phyloP scores from a whole-genome alignment of 257 asterid genomes.

The Echium plantagineum region DNA sequence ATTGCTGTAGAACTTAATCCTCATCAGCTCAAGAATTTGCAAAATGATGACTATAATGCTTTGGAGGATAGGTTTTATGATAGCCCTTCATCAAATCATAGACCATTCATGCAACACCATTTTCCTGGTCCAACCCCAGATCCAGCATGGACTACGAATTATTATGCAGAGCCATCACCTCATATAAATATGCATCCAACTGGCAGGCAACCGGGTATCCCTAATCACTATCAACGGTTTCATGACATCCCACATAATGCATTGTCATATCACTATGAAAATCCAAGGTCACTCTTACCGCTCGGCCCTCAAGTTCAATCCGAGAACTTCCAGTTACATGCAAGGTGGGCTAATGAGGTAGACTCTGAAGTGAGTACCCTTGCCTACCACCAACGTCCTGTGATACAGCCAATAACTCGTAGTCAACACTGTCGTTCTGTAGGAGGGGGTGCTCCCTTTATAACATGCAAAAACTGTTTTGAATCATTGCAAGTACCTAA shows the following conservation, averaged over 20 bases:
- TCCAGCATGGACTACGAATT: not conserved
- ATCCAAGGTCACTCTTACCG: conserved; percentile 20
- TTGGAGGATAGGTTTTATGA: not conserved
- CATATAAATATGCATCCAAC: not conserved
- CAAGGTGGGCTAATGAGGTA: conserved; percentile 46
- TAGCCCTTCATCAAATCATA: not conserved
- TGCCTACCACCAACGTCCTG: conserved; percentile 24
- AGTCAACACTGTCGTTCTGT: conserved; percentile 42
- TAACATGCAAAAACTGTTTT: conserved; percentile 59
- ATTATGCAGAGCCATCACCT: not conserved
- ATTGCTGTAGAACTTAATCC: conserved; percentile 7
- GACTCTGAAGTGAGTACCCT: conserved; percentile 37
- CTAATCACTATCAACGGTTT: conserved; percentile 27
- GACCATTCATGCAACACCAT: not conserved
- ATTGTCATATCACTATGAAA: conserved; percentile 18
- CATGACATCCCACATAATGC: conserved; percentile 22
- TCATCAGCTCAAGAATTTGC: not conserved
- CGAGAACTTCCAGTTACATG: conserved; percentile 26
- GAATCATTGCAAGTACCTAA: conserved; percentile 58
- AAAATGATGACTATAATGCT: not conserved
- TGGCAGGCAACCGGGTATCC: conserved; percentile 20
- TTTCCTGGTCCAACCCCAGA: not conserved
- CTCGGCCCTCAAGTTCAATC: conserved; percentile 26
- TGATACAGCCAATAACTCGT: conserved; percentile 23
- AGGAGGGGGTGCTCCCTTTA: conserved; percentile 83